Evolutionary conservation across 495 filamentous ascomycete species (phyloP), one percentile per base, ranked within the genome.

Genomic region (Lindgomyces ingoldianus): DNA sequence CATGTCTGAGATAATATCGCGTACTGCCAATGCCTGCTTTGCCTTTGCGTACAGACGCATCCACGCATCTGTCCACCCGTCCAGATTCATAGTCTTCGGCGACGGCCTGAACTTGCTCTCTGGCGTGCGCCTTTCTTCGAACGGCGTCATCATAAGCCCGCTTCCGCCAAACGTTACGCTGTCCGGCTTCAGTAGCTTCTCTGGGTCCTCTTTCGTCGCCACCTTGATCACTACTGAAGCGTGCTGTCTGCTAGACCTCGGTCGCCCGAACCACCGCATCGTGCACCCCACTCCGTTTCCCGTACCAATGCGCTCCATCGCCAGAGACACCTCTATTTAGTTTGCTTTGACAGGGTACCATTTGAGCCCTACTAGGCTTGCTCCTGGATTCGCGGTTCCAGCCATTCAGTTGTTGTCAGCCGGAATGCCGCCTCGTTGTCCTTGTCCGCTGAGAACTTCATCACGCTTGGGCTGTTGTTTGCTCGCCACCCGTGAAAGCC

Each of bases 191-290:
- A 66, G 48, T 14, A 60, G 42, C 63, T 66, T 66, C 52, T 59
- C 62, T 45, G 45, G 54, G 0, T 65, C 62, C 29, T 65, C 62
- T 29, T 65, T 65, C 19, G 54, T 65, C 24, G 62, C 62, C 21
- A 57, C 58, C 55, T 65, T 65, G 29, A 60, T 53, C 18, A 65
- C 55, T 21, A 53, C 55, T 36, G 55, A 65, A n/a, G 55, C 62
- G 46, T 67, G 64, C 64, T 67, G 64, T 54, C 47, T 30, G 50
- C 49, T 67, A n/a, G 57, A n/a, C n/a, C n/a, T n/a, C n/a, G n/a
- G n/a, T n/a, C n/a, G n/a, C n/a, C 50, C 51, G 24, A 45, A 22
- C 56, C n/a, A 47, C 24, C 42, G 24, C 33, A 48, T 48, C 45
- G 18, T 48, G 45, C 45, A 48, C 9, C 4, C n/a, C 45, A 8